A percentile compares a stretch with the other conserved stretches of the same genome.
These are phyloP conservation scores for Fagopyrum homotropicum DNA, from an alignment of 148 eudicot genomes.

Conservation along the genomic window DNA sequence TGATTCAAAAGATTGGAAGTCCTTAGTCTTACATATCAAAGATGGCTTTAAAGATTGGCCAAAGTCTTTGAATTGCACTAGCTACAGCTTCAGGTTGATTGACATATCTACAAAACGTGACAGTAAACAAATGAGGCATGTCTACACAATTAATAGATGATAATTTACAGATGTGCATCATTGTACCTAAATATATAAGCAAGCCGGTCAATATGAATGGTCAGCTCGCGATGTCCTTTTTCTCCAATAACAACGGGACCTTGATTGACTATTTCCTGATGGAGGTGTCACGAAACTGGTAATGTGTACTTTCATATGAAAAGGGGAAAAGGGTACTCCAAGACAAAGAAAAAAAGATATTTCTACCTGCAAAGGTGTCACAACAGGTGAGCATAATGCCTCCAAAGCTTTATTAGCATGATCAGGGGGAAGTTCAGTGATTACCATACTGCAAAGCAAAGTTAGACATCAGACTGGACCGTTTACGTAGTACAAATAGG, in stretches of 20 bases:
- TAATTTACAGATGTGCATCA: background rate
- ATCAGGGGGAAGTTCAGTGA: constrained; percentile 93
- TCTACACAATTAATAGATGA: background rate
- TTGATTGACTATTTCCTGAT: constrained; percentile 87
- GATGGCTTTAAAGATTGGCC: constrained; percentile 94
- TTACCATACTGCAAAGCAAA: constrained; percentile 69
- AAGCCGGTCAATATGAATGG: constrained; percentile 95
- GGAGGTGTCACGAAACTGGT: constrained; percentile 3
- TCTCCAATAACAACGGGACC: constrained; percentile 78
- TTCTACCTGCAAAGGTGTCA: constrained; percentile 81
- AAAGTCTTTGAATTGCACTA: constrained; percentile 89
- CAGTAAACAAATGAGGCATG: constrained; percentile 10
- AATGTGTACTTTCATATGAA: background rate
- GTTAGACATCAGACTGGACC: constrained; percentile 19
- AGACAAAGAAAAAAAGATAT: background rate
- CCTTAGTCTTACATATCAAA: constrained; percentile 64
- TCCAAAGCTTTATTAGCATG: constrained; percentile 94
- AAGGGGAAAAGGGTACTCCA: background rate
- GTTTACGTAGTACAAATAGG: background rate
- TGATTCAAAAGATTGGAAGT: background rate
- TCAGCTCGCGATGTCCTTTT: constrained; percentile 80
- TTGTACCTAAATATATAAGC: constrained; percentile 92
- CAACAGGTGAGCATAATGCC: constrained; percentile 86
- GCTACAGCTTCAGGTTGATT: constrained; percentile 99
- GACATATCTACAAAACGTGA: constrained; percentile 51